phyloP scores from a whole-genome alignment of 2,329 filamentous ascomycete species.

The Cladosporium cucumerinum region DNA sequence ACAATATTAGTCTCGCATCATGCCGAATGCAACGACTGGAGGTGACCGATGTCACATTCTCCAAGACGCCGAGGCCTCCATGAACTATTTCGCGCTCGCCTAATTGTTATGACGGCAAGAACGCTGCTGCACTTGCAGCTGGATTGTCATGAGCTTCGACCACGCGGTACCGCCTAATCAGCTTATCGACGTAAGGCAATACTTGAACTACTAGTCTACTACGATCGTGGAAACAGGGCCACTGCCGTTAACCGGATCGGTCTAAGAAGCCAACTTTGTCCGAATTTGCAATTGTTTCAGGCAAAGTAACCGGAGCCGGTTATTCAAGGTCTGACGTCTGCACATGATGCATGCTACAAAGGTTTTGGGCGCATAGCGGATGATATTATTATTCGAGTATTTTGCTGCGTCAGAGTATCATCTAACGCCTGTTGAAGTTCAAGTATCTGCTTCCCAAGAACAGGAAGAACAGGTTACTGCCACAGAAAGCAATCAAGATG shows the following conservation, averaged over 20 bases:
- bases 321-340: neutral
- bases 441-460: constrained; percentile 51
- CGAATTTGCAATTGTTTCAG: neutral
- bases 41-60: neutral
- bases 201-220: neutral
- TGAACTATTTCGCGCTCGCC: neutral
- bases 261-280: neutral
- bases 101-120: neutral
- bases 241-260: neutral
- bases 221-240: too few relatives aligned
- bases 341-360: neutral
- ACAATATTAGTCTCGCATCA: too few relatives aligned
- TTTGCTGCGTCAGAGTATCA: neutral
- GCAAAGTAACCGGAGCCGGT: neutral
- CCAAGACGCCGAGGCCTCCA: neutral
- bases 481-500: constrained; percentile 73
- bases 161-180: neutral
- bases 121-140: neutral
- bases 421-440: constrained; percentile 43
- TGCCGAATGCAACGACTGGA: neutral
- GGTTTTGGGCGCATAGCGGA: neutral
- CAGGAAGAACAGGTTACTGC: constrained; percentile 67
- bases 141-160: neutral
- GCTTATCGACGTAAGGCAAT: neutral
- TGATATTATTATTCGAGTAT: neutral